Base-by-base conservation (phyloP, 176 grass and related monocot species). In the Panicum miliaceum region DNA sequence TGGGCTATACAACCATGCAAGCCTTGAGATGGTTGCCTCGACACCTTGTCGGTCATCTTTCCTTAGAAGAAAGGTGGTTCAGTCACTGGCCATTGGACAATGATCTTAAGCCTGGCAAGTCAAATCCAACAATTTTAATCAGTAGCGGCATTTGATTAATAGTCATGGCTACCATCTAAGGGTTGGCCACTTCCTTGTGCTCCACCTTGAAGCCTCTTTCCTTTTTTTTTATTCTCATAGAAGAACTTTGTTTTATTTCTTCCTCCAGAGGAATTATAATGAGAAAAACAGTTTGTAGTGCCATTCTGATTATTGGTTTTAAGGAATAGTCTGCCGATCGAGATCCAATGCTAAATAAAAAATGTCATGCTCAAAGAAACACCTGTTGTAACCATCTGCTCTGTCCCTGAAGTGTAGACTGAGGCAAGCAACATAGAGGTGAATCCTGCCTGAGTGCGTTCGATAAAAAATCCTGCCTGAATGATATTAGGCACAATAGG, bases 11-110 rank as follows among this genome's bases (percentile, higher is more conserved):
- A 97, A 76, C 45, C 14, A 29, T 47, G 13, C 42, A 46, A 85
- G 79, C 4, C 90, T 82, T 25, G 84, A 88, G 20, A 93, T 92
- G 11, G 51, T 86, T 53, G 69, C 48, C 91, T 89, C 86, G 20
- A 89, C 42, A 46, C 86, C 78, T 81, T 85, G 92, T 73, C 29
- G 29, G 29, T 32, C 20, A 90, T 83, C 29, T 91, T 89, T 80
- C 88, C 93, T 69, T 84, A 93, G 56, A 94, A 98, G 54, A 88
- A 92, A 8, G 92, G 86, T 52, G 90, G 86, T 40, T 85, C 93
- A 41, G 47, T 29, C 60, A 84, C 87, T 89, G 2, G 41, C 43
- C 60, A 84, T 82, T 89, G 2, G 37, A 38, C 12, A 84, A 37
- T 40, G 76, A 61, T 26, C 64, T 43, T 56, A 77, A 18, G 59